phyloP scores from a whole-genome alignment of 148 eudicot genomes.

The Rhododendron ovatum region DNA sequence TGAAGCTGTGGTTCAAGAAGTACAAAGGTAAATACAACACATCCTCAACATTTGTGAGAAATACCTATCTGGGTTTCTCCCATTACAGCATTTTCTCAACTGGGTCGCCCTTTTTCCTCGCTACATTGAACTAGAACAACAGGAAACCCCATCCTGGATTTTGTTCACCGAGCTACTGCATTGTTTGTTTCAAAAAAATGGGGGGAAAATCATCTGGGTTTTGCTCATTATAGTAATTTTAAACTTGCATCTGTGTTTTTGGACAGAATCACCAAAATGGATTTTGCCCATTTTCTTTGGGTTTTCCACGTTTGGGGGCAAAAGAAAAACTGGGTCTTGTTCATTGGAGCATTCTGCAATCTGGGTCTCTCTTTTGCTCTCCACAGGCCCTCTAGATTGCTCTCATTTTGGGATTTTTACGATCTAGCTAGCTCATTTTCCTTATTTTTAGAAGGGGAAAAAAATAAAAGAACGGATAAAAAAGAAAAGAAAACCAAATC shows the following conservation, averaged over 20 bases:
- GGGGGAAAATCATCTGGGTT: not conserved
- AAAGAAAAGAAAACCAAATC: not conserved
- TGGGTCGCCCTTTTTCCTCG: not conserved
- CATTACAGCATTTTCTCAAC: not conserved
- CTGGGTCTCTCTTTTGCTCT: not conserved
- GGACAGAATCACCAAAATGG: not conserved
- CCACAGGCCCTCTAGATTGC: not conserved
- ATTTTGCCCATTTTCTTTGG: not conserved
- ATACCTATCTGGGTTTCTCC: slow-evolving; percentile 8
- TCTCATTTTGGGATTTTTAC: not conserved
- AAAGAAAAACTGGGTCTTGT: slow-evolving; percentile 8
- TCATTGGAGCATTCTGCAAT: slow-evolving; percentile 3
- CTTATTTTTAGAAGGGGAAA: not conserved
- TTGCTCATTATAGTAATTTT: not conserved
- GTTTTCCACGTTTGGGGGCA: not conserved
- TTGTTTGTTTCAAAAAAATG: not conserved
- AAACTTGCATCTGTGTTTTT: not conserved
- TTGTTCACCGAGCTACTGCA: not conserved
- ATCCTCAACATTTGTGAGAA: not conserved
- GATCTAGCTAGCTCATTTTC: not conserved
- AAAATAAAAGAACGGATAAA: not conserved
- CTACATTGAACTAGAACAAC: not conserved
- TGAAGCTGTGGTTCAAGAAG: slow-evolving; percentile 64
- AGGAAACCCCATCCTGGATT: not conserved
- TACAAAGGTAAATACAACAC: slow-evolving; percentile 45